Base-by-base conservation (phyloP, 163 green algal genomes). In the Coccomyxa subellipsoidea region DNA sequence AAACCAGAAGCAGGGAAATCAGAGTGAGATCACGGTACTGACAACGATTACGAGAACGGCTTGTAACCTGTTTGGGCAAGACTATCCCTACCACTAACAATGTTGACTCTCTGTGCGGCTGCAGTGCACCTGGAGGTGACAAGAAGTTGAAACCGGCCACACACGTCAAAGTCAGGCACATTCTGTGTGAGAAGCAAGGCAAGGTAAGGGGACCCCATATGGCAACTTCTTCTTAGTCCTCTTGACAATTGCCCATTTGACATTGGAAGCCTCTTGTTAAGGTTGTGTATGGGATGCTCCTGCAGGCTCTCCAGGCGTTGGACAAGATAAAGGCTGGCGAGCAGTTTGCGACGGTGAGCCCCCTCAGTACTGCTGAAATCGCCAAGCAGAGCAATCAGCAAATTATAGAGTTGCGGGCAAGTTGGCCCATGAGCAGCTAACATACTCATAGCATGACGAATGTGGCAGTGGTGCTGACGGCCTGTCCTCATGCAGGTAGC, bases 121-220 rank as follows among this genome's bases (percentile, higher is more conserved):
- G 4, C 47, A 59, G 47, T 27, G 47, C 47, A 59, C n/a, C 69
- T 75, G 69, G n/a, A 38, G n/a, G n/a, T n/a, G 69, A 75, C 69
- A 38, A 36, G 31, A 79, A 83, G 37, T 40, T 83, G 15, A 86
- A 86, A 53, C 71, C 78, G 29, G 82, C 82, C 7, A 86, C 78
- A 21, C 79, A 85, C 69, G 88, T 91, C 29, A 91, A 91, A 38
- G 78, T 90, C 0, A 29, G 88, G 0, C 88, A 91, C 35, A 88
- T 91, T 38, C 82, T 91, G 2, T 91, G 88, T 38, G 85, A 91
- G 71, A 91, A 91, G 40, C 87, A 89, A 7, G 84, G 80, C 80
- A 88, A 89, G 80, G 86, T 90, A 39, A n/a, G n/a, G 23, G 69
- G 21, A 9, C n/a, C 31, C 31, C 69, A 38, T n/a, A n/a, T n/a